phyloP scores from a whole-genome alignment of 164 flowering plant species.

The Warburgia ugandensis region DNA sequence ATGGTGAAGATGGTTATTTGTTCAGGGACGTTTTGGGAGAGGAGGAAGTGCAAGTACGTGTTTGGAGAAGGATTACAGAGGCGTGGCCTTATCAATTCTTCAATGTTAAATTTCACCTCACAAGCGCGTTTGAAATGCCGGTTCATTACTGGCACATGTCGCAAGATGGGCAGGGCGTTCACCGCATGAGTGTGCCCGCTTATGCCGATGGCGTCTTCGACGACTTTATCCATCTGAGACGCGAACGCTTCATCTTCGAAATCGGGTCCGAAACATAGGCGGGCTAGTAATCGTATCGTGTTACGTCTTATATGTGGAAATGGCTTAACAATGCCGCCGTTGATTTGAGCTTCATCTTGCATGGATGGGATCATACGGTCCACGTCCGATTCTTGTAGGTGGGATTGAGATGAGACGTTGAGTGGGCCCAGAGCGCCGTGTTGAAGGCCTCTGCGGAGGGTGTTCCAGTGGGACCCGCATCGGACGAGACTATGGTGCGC shows the following conservation, averaged over 20 bases:
- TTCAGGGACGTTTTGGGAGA: slow-evolving; percentile 2
- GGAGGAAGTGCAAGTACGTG: slow-evolving; percentile 15
- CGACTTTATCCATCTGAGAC: slow-evolving; percentile 2
- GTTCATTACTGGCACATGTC: slow-evolving; percentile 8
- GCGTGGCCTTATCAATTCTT: slow-evolving; percentile 8
- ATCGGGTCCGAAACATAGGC: slow-evolving; percentile 7
- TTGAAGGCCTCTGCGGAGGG: slow-evolving; percentile 12
- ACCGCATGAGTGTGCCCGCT: slow-evolving; percentile 1
- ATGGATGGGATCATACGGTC: not conserved
- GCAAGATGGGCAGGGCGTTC: slow-evolving; percentile 1
- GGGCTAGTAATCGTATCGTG: not conserved
- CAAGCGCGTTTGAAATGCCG: slow-evolving; percentile 1
- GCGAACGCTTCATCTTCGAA: slow-evolving; percentile 4
- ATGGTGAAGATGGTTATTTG: slow-evolving; percentile 6
- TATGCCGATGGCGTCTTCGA: slow-evolving; percentile 6
- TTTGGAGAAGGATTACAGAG: not conserved
- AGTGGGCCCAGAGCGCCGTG: slow-evolving; percentile 1
- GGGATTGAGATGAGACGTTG: slow-evolving; percentile 6
- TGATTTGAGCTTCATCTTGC: slow-evolving; percentile 7
- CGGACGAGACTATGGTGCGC: slow-evolving; percentile 8
- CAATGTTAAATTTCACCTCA: slow-evolving; percentile 3
- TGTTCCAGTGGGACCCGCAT: slow-evolving; percentile 9
- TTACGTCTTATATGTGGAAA: slow-evolving; percentile 1
- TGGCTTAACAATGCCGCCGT: slow-evolving; percentile 12
- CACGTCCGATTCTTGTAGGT: slow-evolving; percentile 10